Percentiles rank a stretch among this genome's conserved stretches.
phyloP scores from a whole-genome alignment of 805 yeast genomes.

The Clavispora carvajalis region DNA sequence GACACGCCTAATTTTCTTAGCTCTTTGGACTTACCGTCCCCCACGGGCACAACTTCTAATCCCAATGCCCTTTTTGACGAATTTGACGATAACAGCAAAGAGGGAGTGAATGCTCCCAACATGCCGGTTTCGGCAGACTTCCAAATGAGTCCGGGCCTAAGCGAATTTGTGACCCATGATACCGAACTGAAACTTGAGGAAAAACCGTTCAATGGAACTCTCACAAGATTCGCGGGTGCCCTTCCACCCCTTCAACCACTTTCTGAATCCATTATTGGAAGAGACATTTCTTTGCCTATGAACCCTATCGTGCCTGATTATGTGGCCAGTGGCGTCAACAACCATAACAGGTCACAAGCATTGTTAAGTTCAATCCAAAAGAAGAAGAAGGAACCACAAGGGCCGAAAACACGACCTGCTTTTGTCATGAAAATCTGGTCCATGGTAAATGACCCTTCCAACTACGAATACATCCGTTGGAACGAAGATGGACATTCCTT shows the following conservation, averaged over 20 bases:
- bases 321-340: constrained; percentile 6
- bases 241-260: constrained; percentile 16
- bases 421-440: constrained; percentile 93
- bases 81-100: constrained; percentile 1
- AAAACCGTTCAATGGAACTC: constrained; percentile 4
- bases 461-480: constrained; percentile 76
- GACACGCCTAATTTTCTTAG: constrained; percentile 16
- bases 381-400: constrained; percentile 27
- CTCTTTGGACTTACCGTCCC: constrained; percentile 14
- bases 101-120: neutral
- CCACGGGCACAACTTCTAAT: constrained; percentile 1
- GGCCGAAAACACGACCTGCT: constrained; percentile 69
- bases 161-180: neutral
- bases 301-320: constrained; percentile 10
- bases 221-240: constrained; percentile 7
- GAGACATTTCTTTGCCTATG: constrained; percentile 1
- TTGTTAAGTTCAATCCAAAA: constrained; percentile 11
- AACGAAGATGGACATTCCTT: constrained; percentile 78
- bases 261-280: constrained; percentile 13
- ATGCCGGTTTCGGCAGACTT: neutral
- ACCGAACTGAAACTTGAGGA: neutral
- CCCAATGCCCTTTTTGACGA: constrained; percentile 8
- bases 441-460: constrained; percentile 82
- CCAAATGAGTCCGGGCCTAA: neutral
- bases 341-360: constrained; percentile 7